These are phyloP conservation scores for Penicillium thymicola DNA, from an alignment of 2,329 filamentous ascomycete species.

Conservation along the genomic window DNA sequence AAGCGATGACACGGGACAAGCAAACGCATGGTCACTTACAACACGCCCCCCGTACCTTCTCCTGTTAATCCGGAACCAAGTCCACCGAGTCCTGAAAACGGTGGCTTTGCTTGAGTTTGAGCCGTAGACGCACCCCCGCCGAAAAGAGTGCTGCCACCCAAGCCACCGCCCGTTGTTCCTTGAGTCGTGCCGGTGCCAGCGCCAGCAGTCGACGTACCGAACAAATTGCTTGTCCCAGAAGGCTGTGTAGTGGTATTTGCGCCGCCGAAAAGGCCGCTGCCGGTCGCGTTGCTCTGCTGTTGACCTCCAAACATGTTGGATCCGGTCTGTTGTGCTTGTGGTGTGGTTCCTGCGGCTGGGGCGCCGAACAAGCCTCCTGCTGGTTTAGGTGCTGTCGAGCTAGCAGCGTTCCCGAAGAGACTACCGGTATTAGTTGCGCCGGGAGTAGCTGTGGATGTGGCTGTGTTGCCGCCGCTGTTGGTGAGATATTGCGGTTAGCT, in stretches of 20 bases:
- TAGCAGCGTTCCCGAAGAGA: conserved; percentile 30
- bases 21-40: neutral
- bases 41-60: neutral
- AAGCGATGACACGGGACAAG: neutral
- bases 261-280: conserved; percentile 31
- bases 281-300: conserved; percentile 27
- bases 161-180: conserved; percentile 11
- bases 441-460: conserved; percentile 27
- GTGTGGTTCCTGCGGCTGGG: conserved; percentile 24
- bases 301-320: conserved; percentile 35
- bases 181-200: conserved; percentile 12
- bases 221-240: conserved; percentile 28
- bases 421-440: conserved; percentile 28
- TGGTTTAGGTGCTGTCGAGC: conserved; percentile 31
- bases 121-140: conserved; percentile 18
- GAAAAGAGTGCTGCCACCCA: conserved; percentile 1
- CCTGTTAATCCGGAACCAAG: neutral
- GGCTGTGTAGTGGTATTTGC: conserved; percentile 30
- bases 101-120: conserved; percentile 36
- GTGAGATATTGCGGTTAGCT: conserved; percentile 17
- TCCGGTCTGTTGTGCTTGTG: conserved; percentile 29
- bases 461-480: conserved; percentile 24
- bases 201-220: conserved; percentile 26
- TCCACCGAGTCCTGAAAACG: conserved; percentile 22
- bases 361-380: conserved; percentile 34